Conservation (phyloP, 371 early-diverging fungal genomes). For the Lichtheimia ramosa region DNA sequence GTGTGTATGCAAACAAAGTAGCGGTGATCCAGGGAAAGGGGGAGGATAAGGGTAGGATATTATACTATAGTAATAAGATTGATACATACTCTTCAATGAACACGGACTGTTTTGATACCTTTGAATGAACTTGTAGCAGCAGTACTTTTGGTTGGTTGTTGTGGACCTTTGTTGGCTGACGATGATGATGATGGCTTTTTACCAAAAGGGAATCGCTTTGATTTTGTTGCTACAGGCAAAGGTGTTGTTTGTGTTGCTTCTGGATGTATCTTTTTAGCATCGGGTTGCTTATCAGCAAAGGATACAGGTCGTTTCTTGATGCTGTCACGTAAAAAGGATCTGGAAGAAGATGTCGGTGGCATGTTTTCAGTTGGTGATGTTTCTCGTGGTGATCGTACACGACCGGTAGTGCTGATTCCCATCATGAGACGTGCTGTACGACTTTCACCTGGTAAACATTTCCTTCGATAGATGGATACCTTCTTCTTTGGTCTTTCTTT, state of each 20-base stretch:
- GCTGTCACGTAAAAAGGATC: background rate
- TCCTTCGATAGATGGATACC: constrained; percentile 29
- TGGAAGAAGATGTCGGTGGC: constrained; percentile 4
- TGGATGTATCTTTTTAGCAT: constrained; percentile 9
- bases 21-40: too few relatives aligned
- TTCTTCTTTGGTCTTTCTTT: constrained; percentile 24
- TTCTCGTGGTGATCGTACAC: constrained; percentile 18
- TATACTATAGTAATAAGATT: background rate
- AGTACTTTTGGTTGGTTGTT: constrained; percentile 1
- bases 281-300: constrained; percentile 6
- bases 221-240: constrained; percentile 10
- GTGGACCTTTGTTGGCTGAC: background rate
- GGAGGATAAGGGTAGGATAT: background rate
- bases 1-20: background rate
- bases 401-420: constrained; percentile 40
- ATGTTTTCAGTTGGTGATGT: background rate
- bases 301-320: constrained; percentile 28
- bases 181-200: constrained; percentile 25
- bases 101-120: constrained; percentile 30
- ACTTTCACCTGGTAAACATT: constrained; percentile 35
- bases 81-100: constrained; percentile 18
- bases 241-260: constrained; percentile 16
- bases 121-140: constrained; percentile 16
- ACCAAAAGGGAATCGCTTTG: constrained; percentile 11
- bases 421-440: constrained; percentile 45